Evolutionary conservation across 441 rosid genomes (phyloP), one percentile per base, ranked within the genome.

Genomic region (Erodium chrysanthum): DNA sequence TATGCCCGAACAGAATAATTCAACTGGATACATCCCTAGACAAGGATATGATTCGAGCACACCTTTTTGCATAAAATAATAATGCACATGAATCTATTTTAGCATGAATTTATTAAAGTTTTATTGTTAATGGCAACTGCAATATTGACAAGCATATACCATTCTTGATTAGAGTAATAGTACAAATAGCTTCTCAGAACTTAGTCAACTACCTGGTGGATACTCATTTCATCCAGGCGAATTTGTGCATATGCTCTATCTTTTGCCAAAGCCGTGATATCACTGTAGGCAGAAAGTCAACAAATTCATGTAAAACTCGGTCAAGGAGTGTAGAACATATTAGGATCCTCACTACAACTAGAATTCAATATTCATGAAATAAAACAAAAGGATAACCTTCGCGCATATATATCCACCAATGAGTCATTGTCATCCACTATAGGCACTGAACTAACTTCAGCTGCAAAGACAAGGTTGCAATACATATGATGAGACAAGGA

Each of bases 351-450:
- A 67, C 7, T 10, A 15, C 9, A 7, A 7, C n/a, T n/a, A n/a
- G n/a, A 18, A 18, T 33, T 14, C 20, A 15, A 18, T 29, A n/a
- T n/a, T 62, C 65, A 62, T 62, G 65, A 62, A 27, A 62, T n/a
- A 62, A 31, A 62, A 62, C n/a, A 62, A 15, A 65, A 27, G 25
- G 66, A 66, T 71, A 75, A 95, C 99, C 99, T 92, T 72, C 99
- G 86, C 7, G 92, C 86, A 78, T 96, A 96, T 80, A 96, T 77
- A 71, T 96, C 99, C 75, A 96, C 65, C 71, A 96, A 84, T 62
- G 98, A 86, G 80, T 92, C 93, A 81, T 96, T 90, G 59, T 92
- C 98, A 79, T 89, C 95, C 68, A 96, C 99, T 66, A 95, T 84
- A 0, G 99, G 99, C 77, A 95, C 83, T 2, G 99, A 90, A 83